Evolutionary conservation across 148 eudicot species (phyloP), one percentile per base, ranked within the genome.

Genomic region (Talinum fruticosum): DNA sequence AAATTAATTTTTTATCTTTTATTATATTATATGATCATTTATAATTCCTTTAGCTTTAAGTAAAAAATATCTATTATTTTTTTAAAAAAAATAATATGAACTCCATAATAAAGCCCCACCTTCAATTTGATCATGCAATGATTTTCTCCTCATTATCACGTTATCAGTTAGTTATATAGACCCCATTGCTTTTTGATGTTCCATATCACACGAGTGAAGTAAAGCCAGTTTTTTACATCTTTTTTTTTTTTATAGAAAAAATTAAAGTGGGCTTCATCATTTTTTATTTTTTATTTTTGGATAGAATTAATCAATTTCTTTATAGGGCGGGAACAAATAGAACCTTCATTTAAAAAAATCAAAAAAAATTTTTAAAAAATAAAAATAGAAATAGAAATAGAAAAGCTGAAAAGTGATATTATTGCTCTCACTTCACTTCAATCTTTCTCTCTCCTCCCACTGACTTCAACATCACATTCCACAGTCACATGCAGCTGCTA

Each of bases 321-420:
- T 12, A 77, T n/a, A 26, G n/a, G 75, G 80, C 80, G 80, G 75
- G 75, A 78, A 78, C 35, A 38, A 69, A 57, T 57, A 71, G 80
- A 78, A 78, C 38, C 69, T 78, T 70, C 57, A 47, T 78, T 78
- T 78, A 13, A 54, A 77, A 36, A n/a, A 77, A 35, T 6, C 24
- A 24, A 49, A 10, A 44, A 1, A n/a, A n/a, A n/a, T 26, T 14
- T 2, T 18, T 29, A 47, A 3, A 29, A 28, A 29, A 45, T 1
- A n/a, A n/a, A 69, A 38, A n/a, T 36, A 28, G 6, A 45, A 49
- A 44, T 6, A 76, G 35, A 69, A 69, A 77, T 10, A 16, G n/a
- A 15, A 78, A 78, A 61, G 75, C 75, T 71, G 75, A 71, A 78
- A 77, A 59, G 80, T 37, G 10, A 38, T 34, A 78, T 36, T 51